Percentiles rank a stretch among this genome's conserved stretches.
Conservation (phyloP, 768 basidiomycete genomes). For the Xanthoconium purpureum region DNA sequence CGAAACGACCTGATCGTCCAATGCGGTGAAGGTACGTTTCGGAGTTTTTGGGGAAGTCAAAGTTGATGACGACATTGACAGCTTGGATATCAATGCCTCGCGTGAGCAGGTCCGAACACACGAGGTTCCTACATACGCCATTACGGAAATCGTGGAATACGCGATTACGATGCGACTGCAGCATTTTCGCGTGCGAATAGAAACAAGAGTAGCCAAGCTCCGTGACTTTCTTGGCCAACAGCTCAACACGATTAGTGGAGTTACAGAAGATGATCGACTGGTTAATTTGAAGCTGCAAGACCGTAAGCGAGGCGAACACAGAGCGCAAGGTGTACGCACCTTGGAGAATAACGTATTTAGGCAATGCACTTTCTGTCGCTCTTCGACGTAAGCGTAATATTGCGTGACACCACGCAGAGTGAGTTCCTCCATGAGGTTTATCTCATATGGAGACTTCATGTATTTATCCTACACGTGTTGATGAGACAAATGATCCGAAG, state of each 20-base stretch:
- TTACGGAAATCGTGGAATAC: constrained; percentile 99
- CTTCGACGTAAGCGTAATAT: constrained; percentile 99
- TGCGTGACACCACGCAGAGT: constrained; percentile 98
- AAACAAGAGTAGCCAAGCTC: constrained; percentile 99
- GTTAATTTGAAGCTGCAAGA: constrained; percentile 92
- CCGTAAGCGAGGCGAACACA: constrained; percentile 2
- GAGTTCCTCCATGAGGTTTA: constrained; percentile 99
- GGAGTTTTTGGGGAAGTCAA: constrained; percentile 98
- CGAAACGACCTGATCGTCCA: constrained; percentile 95
- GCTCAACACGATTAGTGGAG: constrained; percentile 98
- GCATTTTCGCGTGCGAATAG: constrained; percentile 99
- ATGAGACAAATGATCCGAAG: constrained; percentile 5
- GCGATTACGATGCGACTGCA: constrained; percentile 96
- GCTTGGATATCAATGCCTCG: constrained; percentile 99
- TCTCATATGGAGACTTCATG: constrained; percentile 94
- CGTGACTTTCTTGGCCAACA: constrained; percentile 98
- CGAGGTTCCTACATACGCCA: constrained; percentile 97
- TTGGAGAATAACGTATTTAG: constrained; percentile 99
- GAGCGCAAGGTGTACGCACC: constrained; percentile 39
- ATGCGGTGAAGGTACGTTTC: constrained; percentile 99
- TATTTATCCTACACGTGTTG: constrained; percentile 72
- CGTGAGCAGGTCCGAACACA: constrained; percentile 96
- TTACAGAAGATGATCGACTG: constrained; percentile 99
- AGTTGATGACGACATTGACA: constrained; percentile 99
- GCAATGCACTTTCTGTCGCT: constrained; percentile 99